Base-by-base conservation (phyloP, 495 filamentous ascomycete species). In the Eremomyces bilateralis region DNA sequence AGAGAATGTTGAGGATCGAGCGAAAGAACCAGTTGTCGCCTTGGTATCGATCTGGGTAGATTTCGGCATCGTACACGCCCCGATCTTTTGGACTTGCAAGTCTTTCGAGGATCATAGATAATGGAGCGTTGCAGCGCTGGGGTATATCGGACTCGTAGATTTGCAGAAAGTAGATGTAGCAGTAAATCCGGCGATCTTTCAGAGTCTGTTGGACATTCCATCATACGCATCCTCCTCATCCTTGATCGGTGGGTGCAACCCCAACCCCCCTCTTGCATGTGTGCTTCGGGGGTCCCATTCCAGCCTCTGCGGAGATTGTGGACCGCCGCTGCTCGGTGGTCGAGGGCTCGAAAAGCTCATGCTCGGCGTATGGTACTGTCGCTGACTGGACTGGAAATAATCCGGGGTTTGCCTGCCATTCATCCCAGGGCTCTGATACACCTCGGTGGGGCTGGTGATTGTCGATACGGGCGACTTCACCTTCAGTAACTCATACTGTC, bases 401-500 rank as follows among this genome's bases (percentile, higher is more conserved):
- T 57, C 52, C 19, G 30, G 47, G 30, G 52, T 48, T 31, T 25
- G 59, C 46, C 47, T 44, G 39, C 53, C 20, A 21, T 30, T 42
- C 51, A 46, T 41, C 46, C 43, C 62, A 58, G 33, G 63, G 46
- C 32, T 20, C 31, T 45, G 42, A 37, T 33, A 42, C 4, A 37
- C 16, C 4, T 30, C 15, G 0, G 40, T 30, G 1, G 56, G 52
- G 20, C 54, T 61, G 12, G 50, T 58, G 25, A 61, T 48, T 3
- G 51, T 50, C 0, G 60, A 48, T 32, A 63, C 58, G 1, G 33
- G 33, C 8, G 33, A 35, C 8, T 8, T 16, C 42, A 63, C 62
- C 42, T 58, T 60, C 43, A 84, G 70, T 73, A 91, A 83, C 58
- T 92, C 80, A 63, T 82, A 90, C 43, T 72, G 69, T 54, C 70